phyloP scores from a whole-genome alignment of 495 filamentous ascomycete species.

The Bacidia gigantensis region DNA sequence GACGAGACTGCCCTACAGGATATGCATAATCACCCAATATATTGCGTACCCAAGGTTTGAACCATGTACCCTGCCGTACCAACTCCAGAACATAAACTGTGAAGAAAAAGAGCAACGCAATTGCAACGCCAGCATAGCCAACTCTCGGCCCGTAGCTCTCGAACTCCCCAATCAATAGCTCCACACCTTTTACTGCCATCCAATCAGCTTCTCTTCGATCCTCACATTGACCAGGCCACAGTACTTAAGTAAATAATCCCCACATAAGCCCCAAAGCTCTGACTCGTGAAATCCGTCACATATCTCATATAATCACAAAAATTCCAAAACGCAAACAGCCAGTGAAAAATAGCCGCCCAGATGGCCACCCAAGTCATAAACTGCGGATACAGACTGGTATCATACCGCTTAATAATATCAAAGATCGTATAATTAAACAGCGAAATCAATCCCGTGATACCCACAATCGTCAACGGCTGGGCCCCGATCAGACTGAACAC shows the following conservation, averaged over 20 bases:
- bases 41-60: constrained; percentile 23
- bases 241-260: constrained; percentile 29
- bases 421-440: constrained; percentile 36
- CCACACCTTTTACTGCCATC: constrained; percentile 23
- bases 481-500: constrained; percentile 25
- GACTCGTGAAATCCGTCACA: constrained; percentile 30
- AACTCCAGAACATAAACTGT: constrained; percentile 25
- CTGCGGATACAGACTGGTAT: constrained; percentile 22
- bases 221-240: neutral
- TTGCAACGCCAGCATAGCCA: constrained; percentile 24
- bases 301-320: constrained; percentile 29
- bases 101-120: constrained; percentile 26
- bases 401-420: constrained; percentile 27
- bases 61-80: constrained; percentile 21
- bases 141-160: constrained; percentile 16
- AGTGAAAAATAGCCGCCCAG: constrained; percentile 31
- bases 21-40: constrained; percentile 30
- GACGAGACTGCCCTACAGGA: constrained; percentile 6
- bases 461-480: constrained; percentile 25
- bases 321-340: constrained; percentile 28
- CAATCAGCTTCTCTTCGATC: neutral
- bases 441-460: constrained; percentile 21
- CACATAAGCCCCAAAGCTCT: constrained; percentile 33
- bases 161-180: constrained; percentile 22
- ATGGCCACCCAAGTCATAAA: constrained; percentile 31